Base-by-base conservation (phyloP, 2,329 filamentous ascomycete genomes). In the Venturia effusa region DNA sequence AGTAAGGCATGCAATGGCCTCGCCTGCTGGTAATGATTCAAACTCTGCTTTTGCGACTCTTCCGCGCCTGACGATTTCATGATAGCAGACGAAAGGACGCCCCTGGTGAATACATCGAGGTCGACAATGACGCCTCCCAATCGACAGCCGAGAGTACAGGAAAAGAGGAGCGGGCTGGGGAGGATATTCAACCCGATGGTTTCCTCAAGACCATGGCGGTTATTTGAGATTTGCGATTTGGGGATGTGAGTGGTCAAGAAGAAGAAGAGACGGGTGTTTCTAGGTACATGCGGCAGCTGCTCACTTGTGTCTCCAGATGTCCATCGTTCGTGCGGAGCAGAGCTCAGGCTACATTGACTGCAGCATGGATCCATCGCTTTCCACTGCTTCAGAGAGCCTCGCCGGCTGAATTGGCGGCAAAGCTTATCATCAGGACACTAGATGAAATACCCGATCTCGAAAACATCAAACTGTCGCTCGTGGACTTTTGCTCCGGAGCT, bases 401-500 rank as follows among this genome's bases (percentile, higher is more conserved):
- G 10, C 84, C 87, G 1, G 85, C 86, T 22, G 75, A 79, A n/a
- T 71, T 86, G 51, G 85, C 84, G n/a, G 83, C 86, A 59, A 73
- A 77, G 54, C 75, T 84, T 24, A 80, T 90, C 57, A 76, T 80
- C 45, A 74, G 74, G 10, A 68, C 68, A 24, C 66, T 75, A 4
- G 61, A 69, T 13, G 61, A 64, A 27, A 66, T 71, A 17, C 61
- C 64, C 27, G 75, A 81, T 51, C 79, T 88, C 17, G 78, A 79
- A 41, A 45, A 40, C 13, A 70, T 76, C 32, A 75, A 84, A 1
- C 85, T 88, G 73, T 84, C 82, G 22, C 85, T 88, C 68, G 81
- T 92, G 66, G 89, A 92, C 75, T 89, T 91, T 74, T 90, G 88
- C 72, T 86, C 88, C 2, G 89, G 89, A 61, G 86, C 82, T 17